These are phyloP conservation scores for Phaeosphaeria sp. DNA, from an alignment of 2,329 filamentous ascomycete genomes.

Conservation along the genomic window DNA sequence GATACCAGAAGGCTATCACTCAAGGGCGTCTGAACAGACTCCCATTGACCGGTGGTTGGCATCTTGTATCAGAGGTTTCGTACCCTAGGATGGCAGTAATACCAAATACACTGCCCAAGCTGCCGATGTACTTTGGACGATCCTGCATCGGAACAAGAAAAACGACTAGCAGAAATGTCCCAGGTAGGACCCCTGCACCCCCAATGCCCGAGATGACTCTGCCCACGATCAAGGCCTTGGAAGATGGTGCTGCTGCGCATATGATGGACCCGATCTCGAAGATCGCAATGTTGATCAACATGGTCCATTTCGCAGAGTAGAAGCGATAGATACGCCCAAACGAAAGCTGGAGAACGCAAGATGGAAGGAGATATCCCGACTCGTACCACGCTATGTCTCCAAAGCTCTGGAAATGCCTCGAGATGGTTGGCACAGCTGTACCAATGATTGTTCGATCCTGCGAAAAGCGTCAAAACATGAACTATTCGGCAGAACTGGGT, in stretches of 20 bases:
- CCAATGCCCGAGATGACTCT: constrained; percentile 54
- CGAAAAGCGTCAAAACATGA: neutral
- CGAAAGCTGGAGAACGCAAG: constrained; percentile 52
- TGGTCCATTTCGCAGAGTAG: constrained; percentile 47
- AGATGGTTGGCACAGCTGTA: constrained; percentile 22
- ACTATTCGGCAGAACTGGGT: neutral
- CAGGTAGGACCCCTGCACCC: constrained; percentile 39
- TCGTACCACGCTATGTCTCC: constrained; percentile 28
- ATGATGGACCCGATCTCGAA: constrained; percentile 54
- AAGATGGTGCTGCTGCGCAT: constrained; percentile 47
- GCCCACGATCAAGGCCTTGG: constrained; percentile 53
- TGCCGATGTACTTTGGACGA: constrained; percentile 52
- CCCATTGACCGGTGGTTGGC: no score
- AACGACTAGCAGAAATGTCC: constrained; percentile 49
- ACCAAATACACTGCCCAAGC: constrained; percentile 52
- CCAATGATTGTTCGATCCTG: constrained; percentile 2
- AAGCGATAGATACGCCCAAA: constrained; percentile 56
- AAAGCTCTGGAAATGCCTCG: constrained; percentile 20
- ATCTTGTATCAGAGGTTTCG: no score
- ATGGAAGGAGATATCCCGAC: constrained; percentile 50
- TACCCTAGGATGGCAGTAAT: constrained; percentile 34
- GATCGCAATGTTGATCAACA: constrained; percentile 42
- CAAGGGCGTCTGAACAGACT: no score
- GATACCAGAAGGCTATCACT: no score
- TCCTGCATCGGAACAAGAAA: constrained; percentile 46